These are phyloP conservation scores for Gymnopilus junonius DNA, from an alignment of 768 basidiomycete genomes.

Conservation along the genomic window DNA sequence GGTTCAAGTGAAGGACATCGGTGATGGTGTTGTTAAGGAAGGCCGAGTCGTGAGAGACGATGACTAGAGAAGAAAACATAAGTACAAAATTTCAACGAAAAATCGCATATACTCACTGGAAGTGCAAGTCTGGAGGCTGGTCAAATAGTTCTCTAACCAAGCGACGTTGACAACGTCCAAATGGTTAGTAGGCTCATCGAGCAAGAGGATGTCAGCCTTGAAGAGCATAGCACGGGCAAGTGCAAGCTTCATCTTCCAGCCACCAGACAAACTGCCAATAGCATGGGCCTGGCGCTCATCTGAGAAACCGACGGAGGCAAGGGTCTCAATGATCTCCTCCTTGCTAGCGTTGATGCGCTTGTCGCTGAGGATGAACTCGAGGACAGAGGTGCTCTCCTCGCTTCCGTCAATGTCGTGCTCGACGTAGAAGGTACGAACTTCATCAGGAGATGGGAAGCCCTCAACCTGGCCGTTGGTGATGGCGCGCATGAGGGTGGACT, in stretches of 20 bases:
- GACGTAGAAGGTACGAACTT: conserved; percentile 99
- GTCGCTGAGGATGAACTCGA: conserved; percentile 86
- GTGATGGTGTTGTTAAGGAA: conserved; percentile 99
- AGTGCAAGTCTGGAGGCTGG: conserved; percentile 85
- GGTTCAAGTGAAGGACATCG: conserved; percentile 96
- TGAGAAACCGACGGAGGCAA: conserved; percentile 90
- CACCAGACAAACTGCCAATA: conserved; percentile 93
- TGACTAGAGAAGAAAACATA: conserved; percentile 55
- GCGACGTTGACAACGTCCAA: conserved; percentile 97
- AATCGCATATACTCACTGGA: conserved; percentile 61
- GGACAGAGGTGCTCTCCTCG: conserved; percentile 89
- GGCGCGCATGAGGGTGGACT: conserved; percentile 93
- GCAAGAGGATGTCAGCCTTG: conserved; percentile 95
- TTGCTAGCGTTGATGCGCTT: conserved; percentile 75
- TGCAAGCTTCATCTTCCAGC: conserved; percentile 99
- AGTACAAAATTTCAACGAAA: neutral
- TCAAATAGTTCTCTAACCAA: conserved; percentile 96
- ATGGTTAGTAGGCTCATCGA: conserved; percentile 97
- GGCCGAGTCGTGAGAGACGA: conserved; percentile 96
- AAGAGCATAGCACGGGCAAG: conserved; percentile 97
- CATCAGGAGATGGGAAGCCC: conserved; percentile 96
- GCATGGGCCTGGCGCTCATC: conserved; percentile 84
- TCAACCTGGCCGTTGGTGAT: conserved; percentile 97
- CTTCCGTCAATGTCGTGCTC: conserved; percentile 98
- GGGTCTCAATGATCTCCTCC: conserved; percentile 77